Percentiles rank a stretch among this genome's conserved stretches.
phyloP scores from a whole-genome alignment of 169 alveolate genomes.

The Plasmodium ovale region DNA sequence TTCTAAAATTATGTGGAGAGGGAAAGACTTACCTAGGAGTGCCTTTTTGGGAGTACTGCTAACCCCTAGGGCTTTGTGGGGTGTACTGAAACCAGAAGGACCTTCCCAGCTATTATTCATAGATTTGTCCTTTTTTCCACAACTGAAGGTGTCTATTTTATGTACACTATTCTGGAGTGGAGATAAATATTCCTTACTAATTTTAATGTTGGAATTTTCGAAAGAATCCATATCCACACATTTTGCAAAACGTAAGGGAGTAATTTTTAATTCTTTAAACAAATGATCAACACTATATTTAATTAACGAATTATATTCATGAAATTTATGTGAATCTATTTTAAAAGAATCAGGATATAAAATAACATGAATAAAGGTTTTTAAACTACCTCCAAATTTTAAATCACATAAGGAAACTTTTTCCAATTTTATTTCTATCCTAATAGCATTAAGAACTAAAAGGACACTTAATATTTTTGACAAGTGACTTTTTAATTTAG shows the following conservation, averaged over 20 bases:
- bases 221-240: conserved; percentile 26
- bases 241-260: conserved; percentile 56
- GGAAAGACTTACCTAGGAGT: conserved; percentile 1
- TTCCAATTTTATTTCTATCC: conserved; percentile 68
- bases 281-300: conserved; percentile 55
- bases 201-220: conserved; percentile 15
- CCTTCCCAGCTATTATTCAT: not conserved
- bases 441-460: conserved; percentile 53
- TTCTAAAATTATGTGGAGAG: too few relatives aligned
- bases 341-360: conserved; percentile 72
- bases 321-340: conserved; percentile 67
- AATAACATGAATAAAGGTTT: conserved; percentile 63
- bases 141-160: not conserved
- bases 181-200: conserved; percentile 16
- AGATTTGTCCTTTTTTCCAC: not conserved
- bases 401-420: conserved; percentile 39
- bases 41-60: not conserved
- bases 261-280: conserved; percentile 55
- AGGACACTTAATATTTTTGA: conserved; percentile 61
- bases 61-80: conserved; percentile 51
- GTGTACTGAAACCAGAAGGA: conserved; percentile 37
- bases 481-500: conserved; percentile 51
- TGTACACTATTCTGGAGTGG: not conserved
- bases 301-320: conserved; percentile 66
- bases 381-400: conserved; percentile 71